A percentile compares a stretch with the other conserved stretches of the same genome.
Conservation (phyloP, 2,329 filamentous ascomycete species). For the Pseudocercospora musae region DNA sequence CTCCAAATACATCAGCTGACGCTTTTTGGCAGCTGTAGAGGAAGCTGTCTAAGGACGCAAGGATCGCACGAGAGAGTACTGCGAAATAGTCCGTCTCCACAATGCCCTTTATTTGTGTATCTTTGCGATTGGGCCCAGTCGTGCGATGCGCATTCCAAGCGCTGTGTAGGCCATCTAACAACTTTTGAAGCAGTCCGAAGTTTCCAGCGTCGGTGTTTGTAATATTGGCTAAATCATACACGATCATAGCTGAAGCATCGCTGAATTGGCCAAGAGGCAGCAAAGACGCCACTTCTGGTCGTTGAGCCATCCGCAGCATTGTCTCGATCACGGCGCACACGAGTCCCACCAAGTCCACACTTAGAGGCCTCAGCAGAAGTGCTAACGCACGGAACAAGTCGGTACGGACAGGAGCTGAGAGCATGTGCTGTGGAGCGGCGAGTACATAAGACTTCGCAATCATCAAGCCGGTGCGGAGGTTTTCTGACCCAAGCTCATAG, state of each 20-base stretch:
- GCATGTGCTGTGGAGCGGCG: conserved; percentile 46
- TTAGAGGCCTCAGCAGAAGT: conserved; percentile 44
- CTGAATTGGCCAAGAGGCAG: conserved; percentile 17
- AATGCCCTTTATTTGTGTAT: conserved; percentile 67
- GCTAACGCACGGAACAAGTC: conserved; percentile 41
- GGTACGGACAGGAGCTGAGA: conserved; percentile 41
- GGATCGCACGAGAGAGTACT: conserved; percentile 72
- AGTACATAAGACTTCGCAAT: conserved; percentile 51
- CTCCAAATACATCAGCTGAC: conserved; percentile 12
- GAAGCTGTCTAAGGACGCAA: conserved; percentile 69
- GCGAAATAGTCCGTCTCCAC: conserved; percentile 83
- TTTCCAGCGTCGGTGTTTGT: conserved; percentile 18
- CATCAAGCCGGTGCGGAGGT: conserved; percentile 47
- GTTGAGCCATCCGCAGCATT: conserved; percentile 43
- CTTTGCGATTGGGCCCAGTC: conserved; percentile 71
- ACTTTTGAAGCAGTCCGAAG: conserved; percentile 56
- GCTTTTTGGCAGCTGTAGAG: conserved; percentile 50
- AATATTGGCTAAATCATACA: conserved; percentile 14
- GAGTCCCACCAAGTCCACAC: conserved; percentile 47
- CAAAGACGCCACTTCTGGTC: conserved; percentile 32
- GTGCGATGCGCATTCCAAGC: conserved; percentile 70
- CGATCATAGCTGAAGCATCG: conserved; percentile 16
- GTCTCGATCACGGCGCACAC: conserved; percentile 47
- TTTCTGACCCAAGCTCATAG: conserved; percentile 49
- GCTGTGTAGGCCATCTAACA: conserved; percentile 44